Evolutionary conservation across 2,329 filamentous ascomycete species (phyloP).

Genomic region (Elsinoe necatrix): DNA sequence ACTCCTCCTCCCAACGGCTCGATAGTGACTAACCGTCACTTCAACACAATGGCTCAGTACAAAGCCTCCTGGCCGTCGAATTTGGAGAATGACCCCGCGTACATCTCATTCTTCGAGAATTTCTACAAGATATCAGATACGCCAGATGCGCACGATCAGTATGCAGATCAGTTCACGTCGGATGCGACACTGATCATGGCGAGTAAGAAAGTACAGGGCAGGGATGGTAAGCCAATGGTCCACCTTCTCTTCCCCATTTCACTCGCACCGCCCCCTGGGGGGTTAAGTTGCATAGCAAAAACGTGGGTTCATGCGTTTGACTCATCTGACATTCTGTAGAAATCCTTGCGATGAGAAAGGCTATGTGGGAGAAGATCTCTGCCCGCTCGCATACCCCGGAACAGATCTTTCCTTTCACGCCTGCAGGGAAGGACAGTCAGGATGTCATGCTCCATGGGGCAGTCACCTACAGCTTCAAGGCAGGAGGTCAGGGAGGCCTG

Average conservation of each 20-base stretch:
- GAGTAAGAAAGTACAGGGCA: slow-evolving; percentile 38
- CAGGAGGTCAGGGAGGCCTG: slow-evolving; percentile 37
- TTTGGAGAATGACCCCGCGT: slow-evolving; percentile 32
- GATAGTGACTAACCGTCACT: background rate
- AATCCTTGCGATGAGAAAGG: slow-evolving; percentile 44
- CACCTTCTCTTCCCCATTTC: no score
- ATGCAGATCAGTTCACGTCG: slow-evolving; percentile 40
- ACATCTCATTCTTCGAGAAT: slow-evolving; percentile 37
- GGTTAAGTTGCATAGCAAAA: no score
- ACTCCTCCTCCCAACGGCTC: background rate
- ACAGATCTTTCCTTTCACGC: slow-evolving; percentile 43
- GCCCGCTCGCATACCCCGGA: slow-evolving; percentile 38
- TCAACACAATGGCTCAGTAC: slow-evolving; percentile 27
- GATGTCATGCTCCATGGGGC: slow-evolving; percentile 49
- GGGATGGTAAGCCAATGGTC: slow-evolving; percentile 32
- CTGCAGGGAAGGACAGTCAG: slow-evolving; percentile 31
- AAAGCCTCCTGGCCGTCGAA: slow-evolving; percentile 23
- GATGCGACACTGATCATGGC: slow-evolving; percentile 48
- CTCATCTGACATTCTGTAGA: slow-evolving; percentile 28
- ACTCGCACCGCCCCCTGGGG: no score
- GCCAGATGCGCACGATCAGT: slow-evolving; percentile 42
- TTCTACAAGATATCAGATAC: slow-evolving; percentile 42
- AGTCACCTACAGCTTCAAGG: slow-evolving; percentile 46
- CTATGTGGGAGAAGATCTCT: slow-evolving; percentile 46
- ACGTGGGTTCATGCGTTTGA: no score